A percentile compares a stretch with the other conserved stretches of the same genome.
Evolutionary conservation across 2,329 filamentous ascomycete species (phyloP).

Genomic region (Samsoniella hepiali): DNA sequence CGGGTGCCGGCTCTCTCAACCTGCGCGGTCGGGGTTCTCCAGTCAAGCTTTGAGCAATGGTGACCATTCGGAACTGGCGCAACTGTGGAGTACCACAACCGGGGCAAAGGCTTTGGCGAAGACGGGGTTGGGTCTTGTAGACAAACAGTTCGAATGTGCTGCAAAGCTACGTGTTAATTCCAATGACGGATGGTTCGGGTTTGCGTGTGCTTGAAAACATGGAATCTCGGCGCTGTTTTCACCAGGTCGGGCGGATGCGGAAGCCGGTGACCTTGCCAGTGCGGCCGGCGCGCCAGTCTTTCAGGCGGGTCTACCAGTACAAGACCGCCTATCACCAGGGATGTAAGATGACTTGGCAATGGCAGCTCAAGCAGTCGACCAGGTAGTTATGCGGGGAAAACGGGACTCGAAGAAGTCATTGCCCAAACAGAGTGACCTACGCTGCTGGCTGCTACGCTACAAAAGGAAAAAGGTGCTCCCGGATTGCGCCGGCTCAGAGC

Average conservation of each 20-base stretch:
- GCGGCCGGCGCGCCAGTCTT: not conserved
- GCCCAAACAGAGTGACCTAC: not conserved
- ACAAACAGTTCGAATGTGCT: not conserved
- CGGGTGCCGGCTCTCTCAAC: too few relatives aligned
- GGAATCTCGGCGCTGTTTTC: not conserved
- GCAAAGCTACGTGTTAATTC: not conserved
- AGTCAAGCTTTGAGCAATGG: too few relatives aligned
- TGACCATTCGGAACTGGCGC: too few relatives aligned
- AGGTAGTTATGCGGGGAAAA: not conserved
- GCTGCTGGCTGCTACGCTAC: not conserved
- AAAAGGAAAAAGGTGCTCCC: not conserved
- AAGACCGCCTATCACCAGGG: not conserved
- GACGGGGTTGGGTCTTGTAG: too few relatives aligned
- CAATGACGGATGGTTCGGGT: not conserved
- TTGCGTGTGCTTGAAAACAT: not conserved
- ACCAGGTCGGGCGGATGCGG: constrained; percentile 4
- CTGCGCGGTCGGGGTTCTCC: too few relatives aligned
- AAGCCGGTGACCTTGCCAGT: not conserved
- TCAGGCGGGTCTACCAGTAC: not conserved
- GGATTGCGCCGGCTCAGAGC: not conserved
- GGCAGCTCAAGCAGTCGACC: not conserved
- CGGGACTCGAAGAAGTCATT: not conserved
- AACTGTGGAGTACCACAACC: too few relatives aligned
- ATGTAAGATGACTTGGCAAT: not conserved
- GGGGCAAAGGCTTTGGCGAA: not conserved